These are phyloP conservation scores for Corymbia calophylla DNA, from an alignment of 441 rosid species.

Conservation along the genomic window DNA sequence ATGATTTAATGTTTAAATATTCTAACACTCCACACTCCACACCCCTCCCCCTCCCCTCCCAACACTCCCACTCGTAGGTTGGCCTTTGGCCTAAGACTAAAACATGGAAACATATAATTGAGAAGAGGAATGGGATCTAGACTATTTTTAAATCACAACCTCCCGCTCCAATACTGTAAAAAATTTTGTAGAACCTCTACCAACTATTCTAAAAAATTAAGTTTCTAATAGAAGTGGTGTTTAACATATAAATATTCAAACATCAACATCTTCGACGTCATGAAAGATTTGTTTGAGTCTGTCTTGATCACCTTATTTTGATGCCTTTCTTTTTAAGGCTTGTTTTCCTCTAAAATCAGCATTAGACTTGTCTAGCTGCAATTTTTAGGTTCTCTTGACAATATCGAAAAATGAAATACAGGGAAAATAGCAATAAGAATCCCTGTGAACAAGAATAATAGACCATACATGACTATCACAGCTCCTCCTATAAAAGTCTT, in stretches of 20 bases:
- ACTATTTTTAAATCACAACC: neutral
- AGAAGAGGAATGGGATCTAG: neutral
- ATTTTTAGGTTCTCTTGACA: neutral
- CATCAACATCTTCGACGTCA: neutral
- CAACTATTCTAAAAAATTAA: neutral
- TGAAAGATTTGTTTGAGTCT: neutral
- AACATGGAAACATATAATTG: neutral
- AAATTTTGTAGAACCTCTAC: neutral
- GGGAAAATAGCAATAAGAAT: neutral
- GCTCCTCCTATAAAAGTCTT: neutral
- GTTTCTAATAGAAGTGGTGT: neutral
- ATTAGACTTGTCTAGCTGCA: neutral
- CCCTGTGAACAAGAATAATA: neutral
- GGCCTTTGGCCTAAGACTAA: neutral
- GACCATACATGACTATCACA: neutral
- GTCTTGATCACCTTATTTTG: neutral
- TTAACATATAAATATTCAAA: neutral
- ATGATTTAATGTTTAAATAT: neutral
- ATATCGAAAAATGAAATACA: neutral
- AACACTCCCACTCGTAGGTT: neutral
- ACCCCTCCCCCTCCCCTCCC: neutral
- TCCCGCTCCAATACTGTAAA: neutral
- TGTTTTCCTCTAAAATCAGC: neutral
- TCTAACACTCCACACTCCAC: neutral
- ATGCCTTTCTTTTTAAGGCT: neutral